These are phyloP conservation scores for Prototheca cutis DNA, from an alignment of 163 green algal genomes.

Conservation along the genomic window DNA sequence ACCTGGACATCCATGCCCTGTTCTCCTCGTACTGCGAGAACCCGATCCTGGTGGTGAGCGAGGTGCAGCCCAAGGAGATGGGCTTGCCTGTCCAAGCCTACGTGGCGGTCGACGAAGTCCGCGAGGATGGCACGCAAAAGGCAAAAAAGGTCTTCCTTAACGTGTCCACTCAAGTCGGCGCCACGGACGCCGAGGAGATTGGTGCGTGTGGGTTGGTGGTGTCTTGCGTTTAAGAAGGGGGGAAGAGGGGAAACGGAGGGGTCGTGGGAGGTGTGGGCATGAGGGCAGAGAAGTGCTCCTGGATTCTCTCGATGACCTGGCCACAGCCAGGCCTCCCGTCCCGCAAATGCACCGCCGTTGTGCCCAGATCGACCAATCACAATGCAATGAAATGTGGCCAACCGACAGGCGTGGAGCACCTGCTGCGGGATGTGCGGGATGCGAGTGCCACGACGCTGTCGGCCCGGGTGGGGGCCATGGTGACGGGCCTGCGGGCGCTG, in stretches of 20 bases:
- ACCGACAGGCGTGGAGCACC: conserved; percentile 94
- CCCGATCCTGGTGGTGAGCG: conserved; percentile 89
- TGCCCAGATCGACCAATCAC: no score
- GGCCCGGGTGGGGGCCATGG: conserved; percentile 66
- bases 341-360: no score
- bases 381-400: no score
- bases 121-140: conserved; percentile 88
- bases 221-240: no score
- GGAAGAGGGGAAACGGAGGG: no score
- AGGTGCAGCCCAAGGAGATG: conserved; percentile 88
- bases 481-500: conserved; percentile 70
- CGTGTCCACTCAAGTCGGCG: conserved; percentile 83
- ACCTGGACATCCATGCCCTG: conserved; percentile 89
- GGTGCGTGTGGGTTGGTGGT: no score
- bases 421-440: conserved; percentile 92
- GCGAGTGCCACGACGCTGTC: conserved; percentile 77
- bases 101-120: conserved; percentile 76
- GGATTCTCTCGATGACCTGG: no score
- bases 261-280: not conserved
- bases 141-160: conserved; percentile 76
- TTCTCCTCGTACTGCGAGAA: conserved; percentile 69
- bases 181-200: conserved; percentile 97
- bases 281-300: no score
- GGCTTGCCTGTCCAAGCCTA: conserved; percentile 92
- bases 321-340: no score